Conservation (phyloP, 1,139 yeast genomes). For the Blastobotrys aristatus region DNA sequence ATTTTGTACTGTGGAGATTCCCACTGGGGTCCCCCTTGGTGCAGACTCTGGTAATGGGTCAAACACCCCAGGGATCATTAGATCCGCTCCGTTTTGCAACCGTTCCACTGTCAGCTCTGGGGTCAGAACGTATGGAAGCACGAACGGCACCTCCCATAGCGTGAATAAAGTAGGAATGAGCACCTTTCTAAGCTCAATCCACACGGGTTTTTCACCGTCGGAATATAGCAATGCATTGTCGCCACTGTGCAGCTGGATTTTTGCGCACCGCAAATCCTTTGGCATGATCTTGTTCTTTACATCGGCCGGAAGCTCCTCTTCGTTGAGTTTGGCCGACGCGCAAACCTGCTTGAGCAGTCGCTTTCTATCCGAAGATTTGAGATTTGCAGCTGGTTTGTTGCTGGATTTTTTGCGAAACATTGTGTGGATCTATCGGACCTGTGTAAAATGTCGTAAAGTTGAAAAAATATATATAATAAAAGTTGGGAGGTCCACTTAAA, state of each 20-base stretch:
- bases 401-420: conserved; percentile 62
- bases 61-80: conserved; percentile 87
- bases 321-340: conserved; percentile 43
- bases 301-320: conserved; percentile 43
- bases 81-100: conserved; percentile 72
- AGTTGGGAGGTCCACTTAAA: too few species aligned
- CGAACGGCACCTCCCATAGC: conserved; percentile 61
- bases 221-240: conserved; percentile 59
- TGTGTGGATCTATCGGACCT: too few species aligned
- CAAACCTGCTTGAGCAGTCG: conserved; percentile 49
- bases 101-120: conserved; percentile 66
- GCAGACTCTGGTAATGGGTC: conserved; percentile 56
- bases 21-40: conserved; percentile 57
- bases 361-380: conserved; percentile 78
- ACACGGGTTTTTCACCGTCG: conserved; percentile 59
- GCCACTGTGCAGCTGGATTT: conserved; percentile 53
- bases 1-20: conserved; percentile 54
- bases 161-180: conserved; percentile 70
- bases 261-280: conserved; percentile 56
- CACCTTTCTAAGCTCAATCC: conserved; percentile 56
- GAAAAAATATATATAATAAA: too few species aligned
- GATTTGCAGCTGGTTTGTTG: conserved; percentile 67
- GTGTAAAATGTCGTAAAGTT: too few species aligned
- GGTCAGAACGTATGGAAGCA: conserved; percentile 64
- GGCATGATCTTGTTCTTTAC: conserved; percentile 53